Base-by-base conservation (phyloP, 768 basidiomycete species). In the Nidularia pulvinata region DNA sequence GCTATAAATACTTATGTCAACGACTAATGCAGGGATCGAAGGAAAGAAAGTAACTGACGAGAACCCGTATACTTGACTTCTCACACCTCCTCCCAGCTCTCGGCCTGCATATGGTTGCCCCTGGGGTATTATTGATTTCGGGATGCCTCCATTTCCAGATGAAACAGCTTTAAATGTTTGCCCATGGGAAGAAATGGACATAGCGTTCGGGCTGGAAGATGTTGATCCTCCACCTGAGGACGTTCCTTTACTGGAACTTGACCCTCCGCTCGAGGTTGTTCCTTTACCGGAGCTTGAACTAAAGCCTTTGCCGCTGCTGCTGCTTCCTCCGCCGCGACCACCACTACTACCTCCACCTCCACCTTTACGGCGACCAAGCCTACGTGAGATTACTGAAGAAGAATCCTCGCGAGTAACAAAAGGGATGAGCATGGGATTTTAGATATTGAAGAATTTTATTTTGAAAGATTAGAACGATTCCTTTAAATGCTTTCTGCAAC, bases 91-190 rank as follows among this genome's bases (percentile, higher is more conserved):
- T 10, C 85, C 85, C 5, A 67, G 71, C 0, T 61, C 58, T 6
- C 84, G 71, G 2, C 80, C 79, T 6, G 71, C 66, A 59, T 81
- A 82, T 5, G 61, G 48, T 34, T 72, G 65, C 3, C 80, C 77
- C 5, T 61, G 39, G 1, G 78, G 67, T 32, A 83, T 80, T 0
- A 64, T 61, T n/a, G 56, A 39, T 10, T 53, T 13, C 32, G 46
- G 46, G 32, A 66, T 56, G 33, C 70, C 64, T 33, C 70, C 59
- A 22, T 22, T 7, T 4, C 63, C 57, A 54, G 59, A 67, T 5
- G 64, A 48, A 13, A 52, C 56, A 0, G 62, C 37, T 9, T 57
- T 47, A 30, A 37, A 54, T 22, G 51, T 43, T 16, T 54, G 57
- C 33, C 53, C 54, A 32, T 6, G 52, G 14, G 50, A 39, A 7